These are phyloP conservation scores for Ballota nigra DNA, from an alignment of 257 asterid genomes.

Conservation along the genomic window DNA sequence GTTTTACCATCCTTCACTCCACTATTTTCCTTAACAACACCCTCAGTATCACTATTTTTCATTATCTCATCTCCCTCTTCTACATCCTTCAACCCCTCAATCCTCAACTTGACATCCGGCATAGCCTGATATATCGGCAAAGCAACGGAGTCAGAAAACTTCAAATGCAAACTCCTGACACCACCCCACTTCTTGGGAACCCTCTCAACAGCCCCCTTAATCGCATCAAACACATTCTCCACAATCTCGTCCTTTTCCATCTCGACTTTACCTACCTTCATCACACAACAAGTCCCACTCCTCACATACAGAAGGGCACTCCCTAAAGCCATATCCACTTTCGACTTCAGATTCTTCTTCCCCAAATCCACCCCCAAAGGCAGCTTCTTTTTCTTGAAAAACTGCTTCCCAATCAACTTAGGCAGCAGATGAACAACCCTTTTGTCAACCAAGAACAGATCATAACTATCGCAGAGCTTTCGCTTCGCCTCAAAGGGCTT, in stretches of 20 bases:
- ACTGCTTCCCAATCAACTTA: constrained; percentile 70
- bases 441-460: constrained; percentile 69
- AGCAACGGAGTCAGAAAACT: constrained; percentile 64
- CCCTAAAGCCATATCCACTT: constrained; percentile 66
- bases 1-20: constrained; percentile 24
- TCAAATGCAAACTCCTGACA: constrained; percentile 84
- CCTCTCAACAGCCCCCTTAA: constrained; percentile 46
- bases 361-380: constrained; percentile 79
- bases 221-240: constrained; percentile 56
- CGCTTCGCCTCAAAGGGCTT: constrained; percentile 77
- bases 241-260: constrained; percentile 64
- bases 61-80: constrained; percentile 19
- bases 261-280: constrained; percentile 68
- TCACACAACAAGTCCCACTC: constrained; percentile 79
- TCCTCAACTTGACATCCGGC: constrained; percentile 75
- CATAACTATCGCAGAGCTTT: constrained; percentile 76
- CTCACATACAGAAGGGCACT: constrained; percentile 58
- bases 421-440: constrained; percentile 83
- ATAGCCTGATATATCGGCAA: constrained; percentile 80
- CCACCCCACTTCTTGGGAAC: constrained; percentile 84
- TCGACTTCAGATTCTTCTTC: constrained; percentile 58
- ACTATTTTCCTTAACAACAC: constrained; percentile 36
- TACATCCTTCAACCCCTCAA: constrained; percentile 46
- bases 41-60: constrained; percentile 31
- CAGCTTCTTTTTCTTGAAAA: constrained; percentile 80